Percentiles rank a stretch among this genome's conserved stretches.
These are phyloP conservation scores for Benincasa hispida DNA, from an alignment of 306 rosid genomes.

Conservation along the genomic window DNA sequence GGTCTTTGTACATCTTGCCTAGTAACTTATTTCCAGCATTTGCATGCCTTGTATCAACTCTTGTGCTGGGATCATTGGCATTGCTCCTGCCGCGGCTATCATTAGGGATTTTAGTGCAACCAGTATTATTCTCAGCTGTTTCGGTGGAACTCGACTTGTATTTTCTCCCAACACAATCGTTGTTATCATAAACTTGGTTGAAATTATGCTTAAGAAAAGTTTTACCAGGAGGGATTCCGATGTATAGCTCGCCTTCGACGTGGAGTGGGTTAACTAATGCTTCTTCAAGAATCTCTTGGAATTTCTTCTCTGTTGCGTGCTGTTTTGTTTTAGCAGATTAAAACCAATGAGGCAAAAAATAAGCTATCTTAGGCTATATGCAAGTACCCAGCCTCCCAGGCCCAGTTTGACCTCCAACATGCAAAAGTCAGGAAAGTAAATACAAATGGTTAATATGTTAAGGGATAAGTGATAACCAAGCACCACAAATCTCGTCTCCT, in stretches of 20 bases:
- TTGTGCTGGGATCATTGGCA: conserved; percentile 5
- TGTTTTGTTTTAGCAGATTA: conserved; percentile 31
- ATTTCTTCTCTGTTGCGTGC: conserved; percentile 83
- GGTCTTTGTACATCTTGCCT: conserved; percentile 37
- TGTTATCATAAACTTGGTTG: not conserved
- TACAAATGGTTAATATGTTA: not conserved
- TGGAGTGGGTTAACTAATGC: conserved; percentile 69
- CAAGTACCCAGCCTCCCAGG: too few relatives aligned
- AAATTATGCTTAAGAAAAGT: conserved; percentile 7
- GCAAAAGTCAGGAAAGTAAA: conserved; percentile 1
- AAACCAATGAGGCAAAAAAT: conserved; percentile 10
- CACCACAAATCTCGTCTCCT: not conserved
- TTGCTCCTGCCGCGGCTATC: conserved; percentile 16
- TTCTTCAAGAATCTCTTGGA: conserved; percentile 92
- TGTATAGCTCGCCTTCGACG: conserved; percentile 74
- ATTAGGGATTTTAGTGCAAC: conserved; percentile 11
- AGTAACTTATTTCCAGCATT: conserved; percentile 7
- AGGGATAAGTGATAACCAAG: not conserved
- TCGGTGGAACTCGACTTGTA: conserved; percentile 13
- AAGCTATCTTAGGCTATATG: not conserved
- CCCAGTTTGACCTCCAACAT: too few relatives aligned
- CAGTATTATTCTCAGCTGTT: not conserved
- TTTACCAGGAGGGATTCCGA: conserved; percentile 98
- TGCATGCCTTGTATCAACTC: not conserved
- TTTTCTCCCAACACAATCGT: too few relatives aligned